These are phyloP conservation scores for Dryadomyces quercivorus DNA, from an alignment of 2,329 filamentous ascomycete genomes.

Conservation along the genomic window DNA sequence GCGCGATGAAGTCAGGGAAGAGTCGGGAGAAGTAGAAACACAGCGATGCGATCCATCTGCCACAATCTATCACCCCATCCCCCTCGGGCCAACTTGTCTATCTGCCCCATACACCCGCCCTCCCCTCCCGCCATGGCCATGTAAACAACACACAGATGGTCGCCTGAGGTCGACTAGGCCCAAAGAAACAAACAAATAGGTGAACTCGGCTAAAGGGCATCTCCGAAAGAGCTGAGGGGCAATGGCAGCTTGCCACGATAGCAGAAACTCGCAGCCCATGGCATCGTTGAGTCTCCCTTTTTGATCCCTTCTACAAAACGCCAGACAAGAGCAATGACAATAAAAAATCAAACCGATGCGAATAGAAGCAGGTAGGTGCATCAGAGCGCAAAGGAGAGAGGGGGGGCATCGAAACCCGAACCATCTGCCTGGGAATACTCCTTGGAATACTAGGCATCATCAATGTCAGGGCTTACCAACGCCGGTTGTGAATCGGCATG, in stretches of 20 bases:
- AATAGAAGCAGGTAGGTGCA: not conserved
- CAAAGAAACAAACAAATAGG: not conserved
- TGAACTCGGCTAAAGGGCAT: not conserved
- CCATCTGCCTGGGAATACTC: not conserved
- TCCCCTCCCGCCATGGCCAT: not conserved
- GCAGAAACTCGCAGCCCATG: not conserved
- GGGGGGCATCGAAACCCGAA: not conserved
- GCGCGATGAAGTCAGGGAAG: not conserved
- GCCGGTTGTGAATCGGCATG: conserved; percentile 35
- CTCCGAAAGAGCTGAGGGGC: not conserved
- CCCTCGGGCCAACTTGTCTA: not conserved
- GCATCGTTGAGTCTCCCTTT: not conserved
- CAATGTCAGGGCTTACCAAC: conserved; percentile 29
- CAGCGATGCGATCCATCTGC: not conserved
- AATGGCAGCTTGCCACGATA: not conserved
- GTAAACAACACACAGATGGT: not conserved
- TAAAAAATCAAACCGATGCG: not conserved
- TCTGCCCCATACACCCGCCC: not conserved
- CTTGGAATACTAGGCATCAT: not conserved
- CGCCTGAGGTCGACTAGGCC: not conserved
- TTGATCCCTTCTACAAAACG: conserved; percentile 1
- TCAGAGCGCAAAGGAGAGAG: not conserved
- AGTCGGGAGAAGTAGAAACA: not conserved
- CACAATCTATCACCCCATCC: not conserved
- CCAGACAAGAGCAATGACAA: not conserved